Evolutionary conservation across 768 basidiomycete species (phyloP), one percentile per base, ranked within the genome.

Genomic region (Postia placenta): DNA sequence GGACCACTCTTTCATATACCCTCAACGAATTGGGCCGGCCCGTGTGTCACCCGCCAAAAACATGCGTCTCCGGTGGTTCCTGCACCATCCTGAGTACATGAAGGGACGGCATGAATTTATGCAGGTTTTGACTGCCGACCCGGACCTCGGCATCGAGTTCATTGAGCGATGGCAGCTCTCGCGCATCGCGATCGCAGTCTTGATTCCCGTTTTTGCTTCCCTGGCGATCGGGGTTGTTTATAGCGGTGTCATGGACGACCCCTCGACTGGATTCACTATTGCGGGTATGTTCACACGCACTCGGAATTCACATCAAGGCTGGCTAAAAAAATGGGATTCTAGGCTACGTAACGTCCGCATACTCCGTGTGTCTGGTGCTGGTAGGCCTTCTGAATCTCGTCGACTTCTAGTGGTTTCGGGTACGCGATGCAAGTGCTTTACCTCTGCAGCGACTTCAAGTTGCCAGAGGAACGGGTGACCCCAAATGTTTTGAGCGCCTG

Each of bases 261-360:
- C 51, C n/a, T 53, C 54, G 2, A 51, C 43, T 24, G 57, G 49
- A 14, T 59, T 59, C 20, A 59, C 57, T 1, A 50, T 54, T 26
- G 47, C 57, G 22, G 54, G 57, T 54, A 28, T 42, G 52, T 46
- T 23, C 27, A 33, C 15, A 23, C 38, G 2, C 12, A 24, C 43
- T 5, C 11, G 5, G 42, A 7, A 9, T 19, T 6, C 38, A 19
- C 30, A 33, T 33, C 19, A 17, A 20, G 14, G 9, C 24, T 14
- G 37, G 37, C 24, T 24, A 25, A 11, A 27, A 24, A n/a, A 40
- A 12, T 42, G 42, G 44, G 23, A 15, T 2, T n/a, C 1, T 36
- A 58, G 57, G 54, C 15, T 58, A 58, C 27, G 50, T 58, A 49
- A 58, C 57, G 4, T 55, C 54, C 15, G 57, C 57, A 17, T 39